A percentile compares a stretch with the other conserved stretches of the same genome.
Conservation (phyloP, 2,329 filamentous ascomycete species). For the Clonostachys rhizophaga region DNA sequence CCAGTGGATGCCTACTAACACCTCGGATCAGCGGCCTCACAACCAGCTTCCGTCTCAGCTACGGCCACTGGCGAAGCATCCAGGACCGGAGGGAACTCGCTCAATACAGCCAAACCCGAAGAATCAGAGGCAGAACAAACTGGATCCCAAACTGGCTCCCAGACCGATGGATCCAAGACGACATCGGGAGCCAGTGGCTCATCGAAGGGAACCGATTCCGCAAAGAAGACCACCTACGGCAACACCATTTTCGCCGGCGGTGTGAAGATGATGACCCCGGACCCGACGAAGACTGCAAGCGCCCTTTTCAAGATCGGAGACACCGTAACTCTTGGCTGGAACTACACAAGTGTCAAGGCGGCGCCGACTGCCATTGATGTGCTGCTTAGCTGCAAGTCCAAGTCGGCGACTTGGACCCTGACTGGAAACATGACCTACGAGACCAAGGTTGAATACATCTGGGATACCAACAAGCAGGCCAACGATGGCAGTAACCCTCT, state of each 20-base stretch:
- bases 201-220: neutral
- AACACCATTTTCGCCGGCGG: constrained; percentile 37
- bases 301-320: constrained; percentile 58
- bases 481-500: constrained; percentile 40
- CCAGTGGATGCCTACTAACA: neutral
- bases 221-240: constrained; percentile 6
- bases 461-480: constrained; percentile 52
- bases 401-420: constrained; percentile 52
- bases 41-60: neutral
- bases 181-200: too few relatives aligned
- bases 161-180: too few relatives aligned
- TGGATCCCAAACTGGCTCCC: too few relatives aligned
- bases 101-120: constrained; percentile 28
- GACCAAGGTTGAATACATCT: constrained; percentile 45
- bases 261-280: constrained; percentile 48
- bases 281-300: constrained; percentile 32
- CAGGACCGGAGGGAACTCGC: constrained; percentile 17
- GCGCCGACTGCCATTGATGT: constrained; percentile 58
- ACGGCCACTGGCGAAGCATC: constrained; percentile 5
- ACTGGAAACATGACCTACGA: constrained; percentile 59
- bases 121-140: too few relatives aligned
- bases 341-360: constrained; percentile 57
- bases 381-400: constrained; percentile 48
- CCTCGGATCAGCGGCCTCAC: neutral
- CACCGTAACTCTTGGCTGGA: constrained; percentile 57